Evolutionary conservation across 345 rosid genomes (phyloP).

Genomic region (Lepidium africanum): DNA sequence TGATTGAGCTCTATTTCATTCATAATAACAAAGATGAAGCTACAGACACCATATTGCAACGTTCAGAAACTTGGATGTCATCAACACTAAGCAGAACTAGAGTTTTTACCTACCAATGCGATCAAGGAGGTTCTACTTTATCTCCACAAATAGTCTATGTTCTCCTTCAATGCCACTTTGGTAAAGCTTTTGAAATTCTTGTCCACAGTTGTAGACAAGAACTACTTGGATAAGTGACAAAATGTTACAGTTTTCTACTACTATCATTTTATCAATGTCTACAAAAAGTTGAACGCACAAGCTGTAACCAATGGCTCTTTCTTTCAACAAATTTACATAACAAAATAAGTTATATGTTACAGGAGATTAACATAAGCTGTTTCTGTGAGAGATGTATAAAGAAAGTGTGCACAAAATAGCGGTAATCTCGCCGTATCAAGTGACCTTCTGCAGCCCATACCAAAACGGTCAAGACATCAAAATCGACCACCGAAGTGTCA

Average conservation of each 20-base stretch:
- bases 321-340: conserved; percentile 25
- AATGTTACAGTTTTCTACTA: neutral
- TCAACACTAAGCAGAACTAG: neutral
- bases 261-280: neutral
- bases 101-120: neutral
- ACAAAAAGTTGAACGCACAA: neutral
- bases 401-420: conserved; percentile 23
- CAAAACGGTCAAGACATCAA: conserved; percentile 10
- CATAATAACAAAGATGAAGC: neutral
- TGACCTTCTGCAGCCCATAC: conserved; percentile 9
- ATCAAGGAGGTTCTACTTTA: conserved; percentile 22
- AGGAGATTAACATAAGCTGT: conserved; percentile 12
- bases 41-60: neutral
- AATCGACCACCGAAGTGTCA: conserved; percentile 1
- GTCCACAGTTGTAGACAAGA: neutral
- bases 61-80: neutral
- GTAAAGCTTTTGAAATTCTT: neutral
- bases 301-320: conserved; percentile 21
- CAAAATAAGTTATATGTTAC: conserved; percentile 23
- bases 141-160: conserved; percentile 39
- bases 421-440: conserved; percentile 6
- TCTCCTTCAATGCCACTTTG: conserved; percentile 23
- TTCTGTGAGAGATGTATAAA: conserved; percentile 17
- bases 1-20: neutral
- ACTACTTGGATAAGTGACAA: neutral